phyloP scores from a whole-genome alignment of 2,329 filamentous ascomycete genomes.

The Pezicula carpinea region DNA sequence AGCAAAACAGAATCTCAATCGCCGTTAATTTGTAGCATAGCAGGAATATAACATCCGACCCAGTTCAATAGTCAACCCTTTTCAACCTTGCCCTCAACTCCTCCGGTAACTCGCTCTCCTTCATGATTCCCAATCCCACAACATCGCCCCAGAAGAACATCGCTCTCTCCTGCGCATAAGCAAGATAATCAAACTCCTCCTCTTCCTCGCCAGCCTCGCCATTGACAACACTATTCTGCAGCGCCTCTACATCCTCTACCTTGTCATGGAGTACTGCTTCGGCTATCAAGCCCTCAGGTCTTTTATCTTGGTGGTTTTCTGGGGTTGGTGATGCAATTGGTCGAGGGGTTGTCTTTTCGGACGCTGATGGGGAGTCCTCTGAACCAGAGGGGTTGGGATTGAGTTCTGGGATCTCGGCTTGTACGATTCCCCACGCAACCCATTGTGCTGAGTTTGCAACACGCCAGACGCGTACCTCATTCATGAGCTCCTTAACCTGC shows the following conservation, averaged over 20 bases:
- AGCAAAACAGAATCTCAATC: neutral
- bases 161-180: constrained; percentile 84
- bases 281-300: constrained; percentile 16
- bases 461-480: constrained; percentile 81
- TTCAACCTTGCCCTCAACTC: constrained; percentile 63
- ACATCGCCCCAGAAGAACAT: constrained; percentile 95
- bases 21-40: neutral
- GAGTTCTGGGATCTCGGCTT: constrained; percentile 79
- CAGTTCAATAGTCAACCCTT: constrained; percentile 56
- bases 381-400: neutral
- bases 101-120: constrained; percentile 69
- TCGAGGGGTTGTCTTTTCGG: neutral
- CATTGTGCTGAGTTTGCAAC: constrained; percentile 83
- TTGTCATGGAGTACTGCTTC: constrained; percentile 8
- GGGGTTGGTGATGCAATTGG: neutral
- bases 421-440: constrained; percentile 95
- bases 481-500: constrained; percentile 65
- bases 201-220: constrained; percentile 32
- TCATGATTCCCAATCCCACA: constrained; percentile 69
- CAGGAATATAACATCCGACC: neutral
- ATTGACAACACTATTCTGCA: constrained; percentile 1
- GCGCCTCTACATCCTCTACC: constrained; percentile 10
- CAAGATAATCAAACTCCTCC: constrained; percentile 88
- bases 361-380: neutral
- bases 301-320: constrained; percentile 7